Percentiles rank a stretch among this genome's conserved stretches.
Conservation (phyloP, 352 stramenopile species). For the Globisporangium nodosum region DNA sequence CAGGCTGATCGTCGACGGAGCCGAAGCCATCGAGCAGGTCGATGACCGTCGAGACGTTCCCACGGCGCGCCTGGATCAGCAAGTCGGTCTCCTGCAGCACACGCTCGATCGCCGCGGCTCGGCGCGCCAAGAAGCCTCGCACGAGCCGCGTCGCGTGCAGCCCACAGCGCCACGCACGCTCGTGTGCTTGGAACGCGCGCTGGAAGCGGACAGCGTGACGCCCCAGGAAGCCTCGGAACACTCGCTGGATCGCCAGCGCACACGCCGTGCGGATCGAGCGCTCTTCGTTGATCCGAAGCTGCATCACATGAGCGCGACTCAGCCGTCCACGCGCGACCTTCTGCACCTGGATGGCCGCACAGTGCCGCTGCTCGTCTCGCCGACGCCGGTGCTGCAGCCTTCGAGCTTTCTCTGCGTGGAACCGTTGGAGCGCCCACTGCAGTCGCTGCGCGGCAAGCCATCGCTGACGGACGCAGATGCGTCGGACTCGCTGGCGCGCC, state of each 20-base stretch:
- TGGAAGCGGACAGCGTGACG: slow-evolving; percentile 22
- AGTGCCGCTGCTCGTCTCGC: slow-evolving; percentile 7
- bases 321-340: slow-evolving; percentile 27
- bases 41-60: slow-evolving; percentile 46
- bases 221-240: slow-evolving; percentile 39
- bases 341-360: slow-evolving; percentile 41
- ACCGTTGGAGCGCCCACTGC: slow-evolving; percentile 27
- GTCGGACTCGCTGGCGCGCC: slow-evolving; percentile 37
- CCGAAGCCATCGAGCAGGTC: slow-evolving; percentile 62
- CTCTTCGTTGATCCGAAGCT: slow-evolving; percentile 32
- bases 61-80: slow-evolving; percentile 41
- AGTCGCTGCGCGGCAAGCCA: slow-evolving; percentile 27
- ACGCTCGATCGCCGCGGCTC: slow-evolving; percentile 16
- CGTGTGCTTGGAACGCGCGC: slow-evolving; percentile 21
- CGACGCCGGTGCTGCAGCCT: slow-evolving; percentile 5
- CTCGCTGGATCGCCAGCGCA: slow-evolving; percentile 41
- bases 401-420: slow-evolving; percentile 30
- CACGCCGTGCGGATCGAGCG: slow-evolving; percentile 36
- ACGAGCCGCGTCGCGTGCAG: slow-evolving; percentile 45
- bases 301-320: slow-evolving; percentile 20
- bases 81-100: slow-evolving; percentile 31
- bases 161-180: slow-evolving; percentile 27
- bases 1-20: slow-evolving; percentile 24
- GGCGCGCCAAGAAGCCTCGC: slow-evolving; percentile 44
- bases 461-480: slow-evolving; percentile 24